Base-by-base conservation (phyloP, 352 stramenopile genomes). In the Peronospora destructor region DNA sequence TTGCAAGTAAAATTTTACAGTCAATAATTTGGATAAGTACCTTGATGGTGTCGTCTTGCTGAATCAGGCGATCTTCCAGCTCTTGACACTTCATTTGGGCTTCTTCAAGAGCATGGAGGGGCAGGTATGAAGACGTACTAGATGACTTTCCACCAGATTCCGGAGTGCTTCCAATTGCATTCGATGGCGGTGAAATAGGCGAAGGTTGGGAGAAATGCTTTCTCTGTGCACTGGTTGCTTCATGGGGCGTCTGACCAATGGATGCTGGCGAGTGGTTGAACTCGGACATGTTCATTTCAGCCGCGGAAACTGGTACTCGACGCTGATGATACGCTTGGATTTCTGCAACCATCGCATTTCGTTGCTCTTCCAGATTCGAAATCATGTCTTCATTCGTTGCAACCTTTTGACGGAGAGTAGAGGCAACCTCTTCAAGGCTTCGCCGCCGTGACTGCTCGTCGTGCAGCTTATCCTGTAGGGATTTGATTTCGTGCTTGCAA, bases 41-140 rank as follows among this genome's bases (percentile, higher is more conserved):
- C 73, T 88, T 77, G 47, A 92, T 92, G 1, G 76, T 91, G 32
- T 83, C 73, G 46, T 87, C 73, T 65, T 92, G 82, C 30, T 77
- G 55, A 5, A 53, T 55, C 14, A 92, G 55, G 25, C 76, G 73
- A 34, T 92, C 77, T 62, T 92, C 82, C 2, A 92, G 60, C 33
- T 86, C 73, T 60, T 88, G 73, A 41, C 78, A 90, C 38, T 89
- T 89, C 3, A 59, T 56, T 41, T 91, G 76, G 6, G 82, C 82
- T 49, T 79, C 62, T 56, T 88, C 65, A 11, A 92, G 48, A 12
- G 76, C 76, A 7, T 70, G 71, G 4, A 86, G 59, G 6, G 77
- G 76, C 12, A 84, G 45, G 53, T 78, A 74, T n/a, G 74, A 87
- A 3, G 74, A 84, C 4, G 57, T 59, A 34, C 63, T 75, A 8